These are phyloP conservation scores for Penicillium paxilli DNA, from an alignment of 495 filamentous ascomycete species.

Conservation along the genomic window DNA sequence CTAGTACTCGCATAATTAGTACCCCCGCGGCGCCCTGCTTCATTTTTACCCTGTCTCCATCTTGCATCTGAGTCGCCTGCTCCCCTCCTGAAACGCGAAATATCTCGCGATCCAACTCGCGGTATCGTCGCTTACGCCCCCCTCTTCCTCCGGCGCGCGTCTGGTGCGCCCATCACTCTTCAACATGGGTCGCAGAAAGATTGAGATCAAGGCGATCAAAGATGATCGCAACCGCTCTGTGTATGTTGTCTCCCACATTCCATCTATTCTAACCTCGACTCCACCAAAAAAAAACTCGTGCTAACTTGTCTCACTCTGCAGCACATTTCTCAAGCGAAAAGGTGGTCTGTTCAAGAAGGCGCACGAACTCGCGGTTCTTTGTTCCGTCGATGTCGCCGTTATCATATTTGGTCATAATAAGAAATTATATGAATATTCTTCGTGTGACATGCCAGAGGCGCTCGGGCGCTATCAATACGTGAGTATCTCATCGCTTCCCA, in stretches of 20 bases:
- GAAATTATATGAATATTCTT: slow-evolving; percentile 97
- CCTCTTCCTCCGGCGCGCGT: slow-evolving; percentile 9
- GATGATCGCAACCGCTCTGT: slow-evolving; percentile 98
- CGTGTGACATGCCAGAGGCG: slow-evolving; percentile 86
- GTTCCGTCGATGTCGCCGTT: slow-evolving; percentile 96
- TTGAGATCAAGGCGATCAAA: slow-evolving; percentile 99
- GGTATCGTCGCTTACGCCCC: background rate
- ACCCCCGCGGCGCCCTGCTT: background rate
- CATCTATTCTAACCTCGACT: background rate
- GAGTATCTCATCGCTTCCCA: slow-evolving; percentile 32
- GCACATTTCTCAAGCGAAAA: slow-evolving; percentile 97
- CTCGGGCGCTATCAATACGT: slow-evolving; percentile 87
- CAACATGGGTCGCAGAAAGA: slow-evolving; percentile 73
- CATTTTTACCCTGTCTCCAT: background rate
- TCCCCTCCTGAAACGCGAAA: background rate
- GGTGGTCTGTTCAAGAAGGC: slow-evolving; percentile 99
- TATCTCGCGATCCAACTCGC: background rate
- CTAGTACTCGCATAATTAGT: too few relatives aligned
- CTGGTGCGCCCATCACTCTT: slow-evolving; percentile 13
- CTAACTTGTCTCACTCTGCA: slow-evolving; percentile 34
- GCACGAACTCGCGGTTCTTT: slow-evolving; percentile 95
- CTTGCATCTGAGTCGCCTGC: background rate
- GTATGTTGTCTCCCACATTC: slow-evolving; percentile 57
- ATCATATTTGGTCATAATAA: slow-evolving; percentile 98
- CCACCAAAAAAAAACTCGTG: background rate